Evolutionary conservation across 345 rosid genomes (phyloP).

Genomic region (Gossypium sturtianum): DNA sequence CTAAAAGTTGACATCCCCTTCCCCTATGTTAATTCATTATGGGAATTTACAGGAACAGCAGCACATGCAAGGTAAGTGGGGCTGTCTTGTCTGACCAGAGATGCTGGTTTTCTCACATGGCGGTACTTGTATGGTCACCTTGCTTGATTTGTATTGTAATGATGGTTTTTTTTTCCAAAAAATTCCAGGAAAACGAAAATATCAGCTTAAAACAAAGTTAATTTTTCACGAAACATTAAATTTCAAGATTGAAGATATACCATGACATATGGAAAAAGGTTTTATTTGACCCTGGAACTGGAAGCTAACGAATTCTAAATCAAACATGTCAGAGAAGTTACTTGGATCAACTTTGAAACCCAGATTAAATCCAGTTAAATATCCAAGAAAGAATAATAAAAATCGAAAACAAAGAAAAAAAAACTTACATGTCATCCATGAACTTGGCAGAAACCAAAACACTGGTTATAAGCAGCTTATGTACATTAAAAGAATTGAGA

Average conservation of each 20-base stretch:
- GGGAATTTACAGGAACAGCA: constrained; percentile 16
- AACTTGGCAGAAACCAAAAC: constrained; percentile 70
- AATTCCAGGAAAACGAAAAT: background rate
- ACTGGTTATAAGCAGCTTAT: constrained; percentile 62
- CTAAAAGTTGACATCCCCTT: background rate
- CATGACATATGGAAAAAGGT: background rate
- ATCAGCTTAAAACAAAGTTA: background rate
- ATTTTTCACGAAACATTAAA: background rate
- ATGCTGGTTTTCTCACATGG: constrained; percentile 18
- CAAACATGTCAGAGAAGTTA: no score
- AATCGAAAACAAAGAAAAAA: background rate
- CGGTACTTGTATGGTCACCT: background rate
- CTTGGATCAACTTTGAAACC: background rate
- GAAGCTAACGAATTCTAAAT: background rate
- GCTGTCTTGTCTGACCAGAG: constrained; percentile 19
- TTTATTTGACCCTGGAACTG: background rate
- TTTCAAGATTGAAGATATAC: background rate
- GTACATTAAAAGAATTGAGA: constrained; percentile 56
- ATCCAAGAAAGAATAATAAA: background rate
- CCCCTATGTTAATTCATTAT: background rate
- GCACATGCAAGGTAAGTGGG: constrained; percentile 16
- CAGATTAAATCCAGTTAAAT: constrained; percentile 1
- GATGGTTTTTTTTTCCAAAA: background rate
- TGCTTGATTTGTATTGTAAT: background rate
- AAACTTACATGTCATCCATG: constrained; percentile 75